These are phyloP conservation scores for Roridomyces roridus DNA, from an alignment of 768 basidiomycete species.

Conservation along the genomic window DNA sequence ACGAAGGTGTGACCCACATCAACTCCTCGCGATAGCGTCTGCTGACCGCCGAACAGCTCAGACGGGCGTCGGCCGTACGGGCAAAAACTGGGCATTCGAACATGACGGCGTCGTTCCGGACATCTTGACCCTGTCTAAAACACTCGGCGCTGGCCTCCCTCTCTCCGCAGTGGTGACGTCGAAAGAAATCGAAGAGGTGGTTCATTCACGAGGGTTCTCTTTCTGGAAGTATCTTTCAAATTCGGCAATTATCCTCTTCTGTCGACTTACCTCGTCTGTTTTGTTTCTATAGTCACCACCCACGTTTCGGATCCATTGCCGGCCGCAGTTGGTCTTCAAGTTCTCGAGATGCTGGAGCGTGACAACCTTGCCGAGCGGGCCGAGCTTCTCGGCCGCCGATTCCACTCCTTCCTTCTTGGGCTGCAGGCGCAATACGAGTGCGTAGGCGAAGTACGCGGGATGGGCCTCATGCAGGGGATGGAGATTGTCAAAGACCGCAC, in stretches of 20 bases:
- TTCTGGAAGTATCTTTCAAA: constrained; percentile 20
- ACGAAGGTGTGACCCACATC: background rate
- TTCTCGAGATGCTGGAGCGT: constrained; percentile 27
- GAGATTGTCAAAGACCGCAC: constrained; percentile 26
- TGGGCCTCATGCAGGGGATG: constrained; percentile 28
- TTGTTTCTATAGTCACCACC: constrained; percentile 19
- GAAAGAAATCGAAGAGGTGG: constrained; percentile 24
- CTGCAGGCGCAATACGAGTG: constrained; percentile 27
- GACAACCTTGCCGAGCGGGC: constrained; percentile 25
- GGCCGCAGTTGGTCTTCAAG: constrained; percentile 25
- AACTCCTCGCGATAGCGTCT: too few relatives aligned
- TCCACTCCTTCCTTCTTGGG: constrained; percentile 21
- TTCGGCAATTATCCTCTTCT: background rate
- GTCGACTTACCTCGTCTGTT: background rate
- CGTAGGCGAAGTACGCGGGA: constrained; percentile 28
- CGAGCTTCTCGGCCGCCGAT: constrained; percentile 21
- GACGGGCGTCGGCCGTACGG: constrained; percentile 29
- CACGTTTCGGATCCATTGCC: constrained; percentile 28
- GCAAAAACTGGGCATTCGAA: constrained; percentile 30
- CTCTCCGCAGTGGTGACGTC: constrained; percentile 29
- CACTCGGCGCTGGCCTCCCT: constrained; percentile 29
- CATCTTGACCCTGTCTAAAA: constrained; percentile 28
- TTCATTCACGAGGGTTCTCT: constrained; percentile 26
- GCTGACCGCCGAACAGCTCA: constrained; percentile 12
- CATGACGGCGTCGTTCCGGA: constrained; percentile 26